Percentiles rank a stretch among this genome's conserved stretches.
These are phyloP conservation scores for Ligustrum vulgare DNA, from an alignment of 257 asterid genomes.

Conservation along the genomic window DNA sequence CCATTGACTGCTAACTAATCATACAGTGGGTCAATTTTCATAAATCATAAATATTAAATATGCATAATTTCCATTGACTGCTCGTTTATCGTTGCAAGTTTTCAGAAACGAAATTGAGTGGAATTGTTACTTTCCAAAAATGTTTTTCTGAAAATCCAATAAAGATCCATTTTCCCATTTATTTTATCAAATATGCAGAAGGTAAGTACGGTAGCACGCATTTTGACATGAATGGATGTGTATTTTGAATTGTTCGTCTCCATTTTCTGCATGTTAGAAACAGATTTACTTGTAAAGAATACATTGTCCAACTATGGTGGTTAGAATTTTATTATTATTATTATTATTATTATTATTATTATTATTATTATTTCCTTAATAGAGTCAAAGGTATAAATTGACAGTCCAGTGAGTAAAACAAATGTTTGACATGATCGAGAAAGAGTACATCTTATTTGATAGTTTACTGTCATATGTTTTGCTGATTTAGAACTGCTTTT, in stretches of 20 bases:
- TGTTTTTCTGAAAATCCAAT: not conserved
- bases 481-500: not conserved
- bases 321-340: no score
- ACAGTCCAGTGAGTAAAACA: not conserved
- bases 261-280: constrained; percentile 3
- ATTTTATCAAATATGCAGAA: not conserved
- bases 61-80: not conserved
- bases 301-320: not conserved
- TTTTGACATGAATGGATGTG: not conserved
- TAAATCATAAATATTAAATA: not conserved
- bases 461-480: not conserved
- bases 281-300: not conserved
- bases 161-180: not conserved
- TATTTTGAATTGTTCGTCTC: not conserved
- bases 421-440: constrained; percentile 6
- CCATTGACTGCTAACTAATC: constrained; percentile 2
- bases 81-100: not conserved
- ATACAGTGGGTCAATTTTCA: not conserved
- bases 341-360: no score
- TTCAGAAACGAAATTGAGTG: not conserved
- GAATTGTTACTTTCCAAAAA: not conserved
- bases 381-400: not conserved
- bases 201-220: not conserved
- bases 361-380: not conserved
- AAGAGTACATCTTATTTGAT: not conserved